A percentile compares a stretch with the other conserved stretches of the same genome.
These are phyloP conservation scores for Solanum lycopersicoides DNA, from an alignment of 257 asterid species.

Conservation along the genomic window DNA sequence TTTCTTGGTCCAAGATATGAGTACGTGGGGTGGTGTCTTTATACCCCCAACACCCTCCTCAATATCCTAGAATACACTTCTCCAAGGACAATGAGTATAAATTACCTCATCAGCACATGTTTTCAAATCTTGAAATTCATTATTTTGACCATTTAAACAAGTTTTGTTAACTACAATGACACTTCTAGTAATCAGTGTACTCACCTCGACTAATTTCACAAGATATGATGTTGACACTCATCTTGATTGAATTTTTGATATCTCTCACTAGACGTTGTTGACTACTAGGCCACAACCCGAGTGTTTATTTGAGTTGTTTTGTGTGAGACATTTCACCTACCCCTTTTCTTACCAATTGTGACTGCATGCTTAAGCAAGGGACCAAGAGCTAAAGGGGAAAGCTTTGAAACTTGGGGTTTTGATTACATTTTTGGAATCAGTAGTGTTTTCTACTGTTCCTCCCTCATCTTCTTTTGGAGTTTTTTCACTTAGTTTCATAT, in stretches of 20 bases:
- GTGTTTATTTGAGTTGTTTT: neutral
- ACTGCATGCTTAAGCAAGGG: neutral
- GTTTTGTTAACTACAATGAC: neutral
- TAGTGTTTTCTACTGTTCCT: neutral
- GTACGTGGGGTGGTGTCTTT: neutral
- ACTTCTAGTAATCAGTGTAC: neutral
- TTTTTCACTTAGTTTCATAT: neutral
- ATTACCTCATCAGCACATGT: neutral
- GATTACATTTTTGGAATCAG: neutral
- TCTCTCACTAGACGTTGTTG: neutral
- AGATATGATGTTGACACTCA: neutral
- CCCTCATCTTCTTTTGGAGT: neutral
- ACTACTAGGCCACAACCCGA: neutral
- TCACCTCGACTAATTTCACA: neutral
- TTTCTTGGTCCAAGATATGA: neutral
- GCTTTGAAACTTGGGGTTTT: neutral
- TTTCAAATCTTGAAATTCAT: neutral
- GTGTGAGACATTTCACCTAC: neutral
- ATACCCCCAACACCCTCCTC: neutral
- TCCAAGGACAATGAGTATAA: neutral
- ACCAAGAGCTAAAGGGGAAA: neutral
- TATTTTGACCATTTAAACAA: neutral
- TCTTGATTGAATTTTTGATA: no score
- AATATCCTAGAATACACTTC: neutral
- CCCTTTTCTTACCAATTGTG: neutral